phyloP scores from a whole-genome alignment of 2,329 filamentous ascomycete species.

The Daldinia sp. region DNA sequence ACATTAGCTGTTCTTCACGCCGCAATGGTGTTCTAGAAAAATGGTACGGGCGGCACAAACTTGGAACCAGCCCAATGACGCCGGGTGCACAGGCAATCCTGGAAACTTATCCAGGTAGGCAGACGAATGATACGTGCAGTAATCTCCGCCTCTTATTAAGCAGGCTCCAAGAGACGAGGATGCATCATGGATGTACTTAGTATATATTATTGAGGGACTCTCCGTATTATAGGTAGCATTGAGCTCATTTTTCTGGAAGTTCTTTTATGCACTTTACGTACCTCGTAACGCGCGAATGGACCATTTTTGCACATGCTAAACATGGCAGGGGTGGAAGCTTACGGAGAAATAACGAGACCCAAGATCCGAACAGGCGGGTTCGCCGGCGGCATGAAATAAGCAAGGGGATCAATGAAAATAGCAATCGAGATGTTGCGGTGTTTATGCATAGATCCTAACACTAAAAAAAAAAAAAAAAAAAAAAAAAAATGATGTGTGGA shows the following conservation, averaged over 20 bases:
- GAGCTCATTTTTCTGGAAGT: slow-evolving; percentile 19
- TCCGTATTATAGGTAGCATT: slow-evolving; percentile 29
- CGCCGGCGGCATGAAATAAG: slow-evolving; percentile 30
- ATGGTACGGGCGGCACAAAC: slow-evolving; percentile 18
- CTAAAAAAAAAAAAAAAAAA: no score
- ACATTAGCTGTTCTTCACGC: slow-evolving; percentile 28
- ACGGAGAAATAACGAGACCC: slow-evolving; percentile 42
- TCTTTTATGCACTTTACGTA: slow-evolving; percentile 19
- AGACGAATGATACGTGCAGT: slow-evolving; percentile 8
- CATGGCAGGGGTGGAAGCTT: slow-evolving; percentile 23
- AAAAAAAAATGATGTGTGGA: slow-evolving; percentile 3
- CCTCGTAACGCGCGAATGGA: slow-evolving; percentile 14
- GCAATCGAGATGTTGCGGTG: slow-evolving; percentile 34
- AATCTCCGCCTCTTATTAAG: slow-evolving; percentile 25
- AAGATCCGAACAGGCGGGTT: slow-evolving; percentile 41
- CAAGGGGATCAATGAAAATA: slow-evolving; percentile 36
- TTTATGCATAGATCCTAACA: slow-evolving; percentile 29
- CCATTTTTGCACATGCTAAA: slow-evolving; percentile 13
- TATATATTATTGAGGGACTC: slow-evolving; percentile 25
- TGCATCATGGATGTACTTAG: background rate
- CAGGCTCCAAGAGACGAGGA: slow-evolving; percentile 5
- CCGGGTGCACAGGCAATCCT: background rate
- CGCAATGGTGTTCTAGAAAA: slow-evolving; percentile 41
- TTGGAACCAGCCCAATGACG: background rate
- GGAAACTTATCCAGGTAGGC: background rate